Percentiles rank a stretch among this genome's conserved stretches.
Evolutionary conservation across 116 monocot genomes (phyloP).

Genomic region (Papilionanthe hybrid): DNA sequence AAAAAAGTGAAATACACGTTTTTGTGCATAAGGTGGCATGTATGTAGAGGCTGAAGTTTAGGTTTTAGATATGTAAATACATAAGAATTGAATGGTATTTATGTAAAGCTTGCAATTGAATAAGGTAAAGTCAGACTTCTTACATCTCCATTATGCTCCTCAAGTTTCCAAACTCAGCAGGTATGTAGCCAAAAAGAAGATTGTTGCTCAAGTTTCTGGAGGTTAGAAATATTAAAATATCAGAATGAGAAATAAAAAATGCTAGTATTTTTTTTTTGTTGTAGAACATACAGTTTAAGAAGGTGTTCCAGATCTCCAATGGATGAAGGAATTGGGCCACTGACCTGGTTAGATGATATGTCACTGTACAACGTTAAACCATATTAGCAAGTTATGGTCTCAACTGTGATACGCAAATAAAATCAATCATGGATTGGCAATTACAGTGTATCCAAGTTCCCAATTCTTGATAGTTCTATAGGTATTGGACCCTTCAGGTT

Average conservation of each 20-base stretch:
- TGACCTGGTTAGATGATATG: slow-evolving; percentile 70
- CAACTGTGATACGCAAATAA: not conserved
- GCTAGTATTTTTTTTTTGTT: not conserved
- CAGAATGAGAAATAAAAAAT: not conserved
- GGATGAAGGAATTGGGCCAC: slow-evolving; percentile 76
- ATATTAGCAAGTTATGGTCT: not conserved
- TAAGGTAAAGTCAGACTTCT: slow-evolving; percentile 3
- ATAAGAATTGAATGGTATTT: no score
- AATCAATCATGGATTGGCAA: slow-evolving; percentile 13
- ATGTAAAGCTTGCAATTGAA: no score
- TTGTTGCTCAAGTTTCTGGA: slow-evolving; percentile 89
- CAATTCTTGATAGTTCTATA: slow-evolving; percentile 73
- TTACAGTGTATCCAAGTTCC: slow-evolving; percentile 94
- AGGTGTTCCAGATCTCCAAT: slow-evolving; percentile 92
- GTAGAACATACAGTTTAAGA: slow-evolving; percentile 64
- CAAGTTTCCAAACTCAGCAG: slow-evolving; percentile 88
- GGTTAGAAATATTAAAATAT: not conserved
- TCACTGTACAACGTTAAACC: slow-evolving; percentile 41
- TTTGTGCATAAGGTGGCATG: no score
- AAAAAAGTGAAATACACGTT: no score
- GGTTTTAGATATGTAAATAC: no score
- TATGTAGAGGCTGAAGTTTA: no score
- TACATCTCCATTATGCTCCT: slow-evolving; percentile 93
- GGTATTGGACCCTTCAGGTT: slow-evolving; percentile 75
- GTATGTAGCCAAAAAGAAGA: slow-evolving; percentile 58